Conservation (phyloP, 2,329 filamentous ascomycete species). For the Xylariaceae sp. region DNA sequence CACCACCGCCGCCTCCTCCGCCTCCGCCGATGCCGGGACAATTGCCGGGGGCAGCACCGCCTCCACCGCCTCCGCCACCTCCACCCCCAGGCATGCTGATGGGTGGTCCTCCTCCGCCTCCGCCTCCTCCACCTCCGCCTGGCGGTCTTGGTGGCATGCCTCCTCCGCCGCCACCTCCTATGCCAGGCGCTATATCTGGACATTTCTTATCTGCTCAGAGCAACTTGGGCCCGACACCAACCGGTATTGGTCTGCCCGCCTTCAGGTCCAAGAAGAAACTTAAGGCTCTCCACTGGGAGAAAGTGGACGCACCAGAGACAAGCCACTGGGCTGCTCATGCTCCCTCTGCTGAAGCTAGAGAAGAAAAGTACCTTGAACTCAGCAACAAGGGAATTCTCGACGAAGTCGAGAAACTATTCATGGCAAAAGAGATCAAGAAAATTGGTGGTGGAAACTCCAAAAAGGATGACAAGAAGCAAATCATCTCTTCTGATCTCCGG, state of each 20-base stretch:
- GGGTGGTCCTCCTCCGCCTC: constrained; percentile 36
- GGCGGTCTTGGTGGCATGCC: constrained; percentile 40
- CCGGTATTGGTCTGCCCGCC: constrained; percentile 68
- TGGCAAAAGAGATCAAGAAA: constrained; percentile 93
- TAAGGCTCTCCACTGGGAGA: constrained; percentile 98
- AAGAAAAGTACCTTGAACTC: constrained; percentile 93
- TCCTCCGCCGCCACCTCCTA: constrained; percentile 53
- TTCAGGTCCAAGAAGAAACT: constrained; percentile 98
- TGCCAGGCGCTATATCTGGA: constrained; percentile 67
- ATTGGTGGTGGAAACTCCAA: constrained; percentile 68
- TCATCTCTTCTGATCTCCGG: constrained; percentile 86
- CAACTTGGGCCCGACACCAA: constrained; percentile 49
- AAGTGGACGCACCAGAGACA: constrained; percentile 86
- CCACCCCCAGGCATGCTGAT: constrained; percentile 39
- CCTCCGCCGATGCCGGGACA: constrained; percentile 39
- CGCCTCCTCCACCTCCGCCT: constrained; percentile 59
- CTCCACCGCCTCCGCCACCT: constrained; percentile 42
- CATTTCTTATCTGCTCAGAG: constrained; percentile 69
- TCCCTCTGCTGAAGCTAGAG: constrained; percentile 80
- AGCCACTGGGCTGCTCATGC: constrained; percentile 90
- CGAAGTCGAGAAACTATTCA: constrained; percentile 94
- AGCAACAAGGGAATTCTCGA: constrained; percentile 93
- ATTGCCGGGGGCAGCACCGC: constrained; percentile 30
- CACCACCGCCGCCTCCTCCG: constrained; percentile 46
- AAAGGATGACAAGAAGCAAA: constrained; percentile 94